Percentiles rank a stretch among this genome's conserved stretches.
These are phyloP conservation scores for Ananas comosus DNA, from an alignment of 176 grass and related monocot species.

Conservation along the genomic window DNA sequence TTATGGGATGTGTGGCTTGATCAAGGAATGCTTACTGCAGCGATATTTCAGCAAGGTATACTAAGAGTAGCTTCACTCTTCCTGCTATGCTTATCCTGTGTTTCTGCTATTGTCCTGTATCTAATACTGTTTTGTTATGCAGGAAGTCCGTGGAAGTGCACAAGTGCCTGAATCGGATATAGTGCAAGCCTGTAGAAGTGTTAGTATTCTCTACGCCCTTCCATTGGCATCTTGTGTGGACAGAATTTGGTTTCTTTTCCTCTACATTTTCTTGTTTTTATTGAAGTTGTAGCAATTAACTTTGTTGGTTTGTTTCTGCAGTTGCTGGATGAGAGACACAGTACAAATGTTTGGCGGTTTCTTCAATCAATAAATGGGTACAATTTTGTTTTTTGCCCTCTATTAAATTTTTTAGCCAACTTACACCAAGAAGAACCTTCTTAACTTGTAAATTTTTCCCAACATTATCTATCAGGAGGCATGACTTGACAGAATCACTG, in stretches of 20 bases:
- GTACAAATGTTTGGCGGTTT: conserved; percentile 77
- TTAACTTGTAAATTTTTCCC: conserved; percentile 3
- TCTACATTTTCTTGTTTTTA: not conserved
- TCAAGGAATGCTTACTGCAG: conserved; percentile 86
- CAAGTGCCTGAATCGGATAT: conserved; percentile 90
- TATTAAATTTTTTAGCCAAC: conserved; percentile 8
- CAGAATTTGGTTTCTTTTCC: not conserved
- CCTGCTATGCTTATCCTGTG: conserved; percentile 5
- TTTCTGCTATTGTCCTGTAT: conserved; percentile 8
- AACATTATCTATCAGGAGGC: conserved; percentile 52
- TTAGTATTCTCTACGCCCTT: conserved; percentile 28
- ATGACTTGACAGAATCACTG: conserved; percentile 73
- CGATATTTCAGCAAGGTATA: conserved; percentile 93
- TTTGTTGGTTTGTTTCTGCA: conserved; percentile 23
- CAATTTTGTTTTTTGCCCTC: conserved; percentile 2
- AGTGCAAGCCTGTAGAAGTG: conserved; percentile 86
- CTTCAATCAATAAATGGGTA: conserved; percentile 85
- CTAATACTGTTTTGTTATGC: conserved; percentile 21
- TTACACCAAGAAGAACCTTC: not conserved
- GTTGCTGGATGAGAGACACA: conserved; percentile 84
- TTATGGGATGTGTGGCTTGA: conserved; percentile 86
- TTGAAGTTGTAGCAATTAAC: not conserved
- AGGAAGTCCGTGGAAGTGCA: conserved; percentile 86
- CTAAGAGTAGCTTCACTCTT: not conserved
- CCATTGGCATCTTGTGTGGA: not conserved